Evolutionary conservation across 169 alveolate species (phyloP).

Genomic region (Plasmodium knowlesi): DNA sequence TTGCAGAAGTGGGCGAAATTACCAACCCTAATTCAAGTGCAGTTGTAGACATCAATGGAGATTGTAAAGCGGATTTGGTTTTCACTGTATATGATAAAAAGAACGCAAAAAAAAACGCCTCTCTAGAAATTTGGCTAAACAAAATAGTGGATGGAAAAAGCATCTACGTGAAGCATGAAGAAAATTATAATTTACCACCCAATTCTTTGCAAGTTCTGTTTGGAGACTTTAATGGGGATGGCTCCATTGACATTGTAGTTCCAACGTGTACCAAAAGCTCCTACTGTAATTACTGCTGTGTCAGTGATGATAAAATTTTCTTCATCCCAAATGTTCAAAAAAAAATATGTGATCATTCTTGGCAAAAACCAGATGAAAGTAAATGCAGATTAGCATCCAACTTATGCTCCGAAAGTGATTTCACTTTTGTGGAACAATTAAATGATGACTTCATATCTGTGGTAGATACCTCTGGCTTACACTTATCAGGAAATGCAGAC

Average conservation of each 20-base stretch:
- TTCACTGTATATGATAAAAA: constrained; percentile 79
- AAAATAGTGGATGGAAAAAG: constrained; percentile 55
- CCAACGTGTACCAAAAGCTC: constrained; percentile 82
- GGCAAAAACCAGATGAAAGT: constrained; percentile 77
- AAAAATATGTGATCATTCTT: constrained; percentile 81
- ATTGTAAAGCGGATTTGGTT: constrained; percentile 88
- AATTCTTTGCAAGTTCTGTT: constrained; percentile 82
- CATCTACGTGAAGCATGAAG: constrained; percentile 37
- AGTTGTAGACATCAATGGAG: constrained; percentile 89
- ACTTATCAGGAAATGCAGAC: constrained; percentile 40
- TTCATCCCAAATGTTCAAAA: constrained; percentile 78
- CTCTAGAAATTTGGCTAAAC: constrained; percentile 77
- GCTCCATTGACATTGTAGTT: constrained; percentile 84
- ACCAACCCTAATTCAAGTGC: constrained; percentile 88
- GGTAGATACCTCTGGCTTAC: constrained; percentile 59
- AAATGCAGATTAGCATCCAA: constrained; percentile 85
- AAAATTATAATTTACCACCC: constrained; percentile 73
- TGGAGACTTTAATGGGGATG: constrained; percentile 88
- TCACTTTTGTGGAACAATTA: constrained; percentile 74
- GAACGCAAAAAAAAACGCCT: neutral
- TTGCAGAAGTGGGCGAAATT: constrained; percentile 74
- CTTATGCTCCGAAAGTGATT: constrained; percentile 81
- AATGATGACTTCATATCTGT: constrained; percentile 15
- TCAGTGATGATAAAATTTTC: constrained; percentile 36
- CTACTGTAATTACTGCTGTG: constrained; percentile 71